Conservation (phyloP, 2,329 filamentous ascomycete genomes). For the Aureobasidium uvarum region DNA sequence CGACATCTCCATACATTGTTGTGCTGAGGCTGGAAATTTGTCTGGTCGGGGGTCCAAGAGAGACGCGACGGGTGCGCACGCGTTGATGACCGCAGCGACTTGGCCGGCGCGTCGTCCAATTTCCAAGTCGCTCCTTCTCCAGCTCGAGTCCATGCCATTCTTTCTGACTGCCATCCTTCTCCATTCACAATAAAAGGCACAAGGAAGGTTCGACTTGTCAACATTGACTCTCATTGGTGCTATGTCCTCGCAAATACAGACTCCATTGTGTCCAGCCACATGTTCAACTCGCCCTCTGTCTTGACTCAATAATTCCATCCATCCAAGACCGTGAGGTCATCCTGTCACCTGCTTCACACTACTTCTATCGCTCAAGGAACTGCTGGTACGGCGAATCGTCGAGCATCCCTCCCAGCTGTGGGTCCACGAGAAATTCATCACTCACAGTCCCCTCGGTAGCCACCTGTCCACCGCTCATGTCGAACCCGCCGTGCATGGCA, state of each 20-base stretch:
- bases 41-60: neutral
- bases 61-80: slow-evolving; percentile 19
- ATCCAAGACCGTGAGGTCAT: slow-evolving; percentile 1
- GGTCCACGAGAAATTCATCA: slow-evolving; percentile 20
- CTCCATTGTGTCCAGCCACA: slow-evolving; percentile 1
- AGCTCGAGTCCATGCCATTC: neutral
- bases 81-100: slow-evolving; percentile 10
- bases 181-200: neutral
- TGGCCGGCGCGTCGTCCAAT: neutral
- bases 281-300: neutral
- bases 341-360: neutral
- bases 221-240: neutral
- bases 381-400: slow-evolving; percentile 24
- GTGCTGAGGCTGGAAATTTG: neutral
- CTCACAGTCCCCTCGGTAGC: neutral
- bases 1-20: slow-evolving; percentile 81
- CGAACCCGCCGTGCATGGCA: slow-evolving; percentile 5
- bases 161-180: neutral
- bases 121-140: neutral
- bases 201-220: neutral
- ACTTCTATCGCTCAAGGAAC: slow-evolving; percentile 7
- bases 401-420: slow-evolving; percentile 21
- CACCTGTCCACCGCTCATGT: slow-evolving; percentile 14
- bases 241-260: neutral
- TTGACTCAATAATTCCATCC: neutral